Base-by-base conservation (phyloP, 257 asterid genomes). In the Salvia splendens region DNA sequence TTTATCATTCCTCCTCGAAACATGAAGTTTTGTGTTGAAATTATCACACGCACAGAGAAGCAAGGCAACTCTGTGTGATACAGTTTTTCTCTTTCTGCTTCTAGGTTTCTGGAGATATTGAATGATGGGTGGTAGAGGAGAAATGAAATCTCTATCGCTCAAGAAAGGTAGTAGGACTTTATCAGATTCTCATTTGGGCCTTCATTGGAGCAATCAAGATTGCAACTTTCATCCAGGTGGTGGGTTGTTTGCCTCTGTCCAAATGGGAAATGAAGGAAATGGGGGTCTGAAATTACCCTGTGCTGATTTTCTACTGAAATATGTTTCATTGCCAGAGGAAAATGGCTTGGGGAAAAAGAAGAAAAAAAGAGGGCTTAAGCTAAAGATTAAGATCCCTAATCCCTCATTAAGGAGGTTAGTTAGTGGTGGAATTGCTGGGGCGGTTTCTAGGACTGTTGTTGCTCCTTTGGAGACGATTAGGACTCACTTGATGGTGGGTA, bases 371-470 rank as follows among this genome's bases (percentile, higher is more conserved):
- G 89, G 95, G 76, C 70, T 82, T 51, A 83, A 69, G 76, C 51
- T 92, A 38, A 93, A 85, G 86, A 12, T 90, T 79, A 90, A 93
- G 88, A 65, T 93, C 65, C 52, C 84, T 12, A 88, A 93, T 72
- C 94, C 94, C 61, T 88, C 95, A 3, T 74, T 93, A 55, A 88
- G 99, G 75, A 88, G 97, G 77, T 51, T 93, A 66, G 77, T 93
- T 8, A 93, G 97, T 43, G 99, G 99, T 0, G 99, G 92, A 1
- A 73, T 93, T 62, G 97, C 97, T 1, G 99, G 97, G 75, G 97
- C 96, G 6, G 20, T 17, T 17, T 17, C 20, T 17, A 17, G 20
- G 20, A 17, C 20, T 17, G 20, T 17, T 17, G 20, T 17, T 17
- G 20, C 20, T 17, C 20, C 20, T 17, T 17, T 17, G 20, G 20